Evolutionary conservation across 2,329 filamentous ascomycete genomes (phyloP).

Genomic region (Calonectria pteridis): DNA sequence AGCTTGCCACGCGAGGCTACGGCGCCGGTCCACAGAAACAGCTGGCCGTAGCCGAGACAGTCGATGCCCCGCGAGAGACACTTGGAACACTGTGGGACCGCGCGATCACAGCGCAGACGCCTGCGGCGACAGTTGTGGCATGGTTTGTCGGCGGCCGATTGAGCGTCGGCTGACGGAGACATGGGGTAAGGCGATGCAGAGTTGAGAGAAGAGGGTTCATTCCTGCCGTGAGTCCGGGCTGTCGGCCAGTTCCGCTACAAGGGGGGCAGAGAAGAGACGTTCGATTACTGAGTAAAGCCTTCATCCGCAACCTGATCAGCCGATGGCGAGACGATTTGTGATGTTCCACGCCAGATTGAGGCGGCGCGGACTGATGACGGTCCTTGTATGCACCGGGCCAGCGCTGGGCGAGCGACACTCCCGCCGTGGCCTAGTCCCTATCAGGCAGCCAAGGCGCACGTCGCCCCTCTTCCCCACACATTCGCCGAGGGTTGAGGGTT

Average conservation of each 20-base stretch:
- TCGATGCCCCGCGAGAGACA: slow-evolving; percentile 61
- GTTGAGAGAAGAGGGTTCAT: slow-evolving; percentile 26
- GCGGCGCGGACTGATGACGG: background rate
- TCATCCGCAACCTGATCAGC: slow-evolving; percentile 12
- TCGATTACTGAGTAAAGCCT: slow-evolving; percentile 33
- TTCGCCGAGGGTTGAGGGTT: slow-evolving; percentile 26
- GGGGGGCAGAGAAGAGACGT: slow-evolving; percentile 28
- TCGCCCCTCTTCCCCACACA: slow-evolving; percentile 26
- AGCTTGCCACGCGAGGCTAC: slow-evolving; percentile 58
- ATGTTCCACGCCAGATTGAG: background rate
- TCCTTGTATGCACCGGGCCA: slow-evolving; percentile 10
- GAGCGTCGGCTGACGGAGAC: slow-evolving; percentile 36
- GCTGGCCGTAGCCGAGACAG: slow-evolving; percentile 66
- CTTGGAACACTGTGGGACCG: slow-evolving; percentile 65
- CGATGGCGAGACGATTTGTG: slow-evolving; percentile 5
- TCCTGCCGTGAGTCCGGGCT: slow-evolving; percentile 20
- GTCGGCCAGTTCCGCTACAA: slow-evolving; percentile 32
- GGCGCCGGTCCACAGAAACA: slow-evolving; percentile 66
- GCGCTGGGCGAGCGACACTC: slow-evolving; percentile 6
- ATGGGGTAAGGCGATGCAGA: slow-evolving; percentile 31
- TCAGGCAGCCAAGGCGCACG: slow-evolving; percentile 49
- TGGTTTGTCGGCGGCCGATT: slow-evolving; percentile 46
- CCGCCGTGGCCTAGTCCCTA: slow-evolving; percentile 42
- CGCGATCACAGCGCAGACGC: slow-evolving; percentile 65
- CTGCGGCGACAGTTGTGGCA: slow-evolving; percentile 69